phyloP scores from a whole-genome alignment of 306 rosid species.

The Calophaca sinica region DNA sequence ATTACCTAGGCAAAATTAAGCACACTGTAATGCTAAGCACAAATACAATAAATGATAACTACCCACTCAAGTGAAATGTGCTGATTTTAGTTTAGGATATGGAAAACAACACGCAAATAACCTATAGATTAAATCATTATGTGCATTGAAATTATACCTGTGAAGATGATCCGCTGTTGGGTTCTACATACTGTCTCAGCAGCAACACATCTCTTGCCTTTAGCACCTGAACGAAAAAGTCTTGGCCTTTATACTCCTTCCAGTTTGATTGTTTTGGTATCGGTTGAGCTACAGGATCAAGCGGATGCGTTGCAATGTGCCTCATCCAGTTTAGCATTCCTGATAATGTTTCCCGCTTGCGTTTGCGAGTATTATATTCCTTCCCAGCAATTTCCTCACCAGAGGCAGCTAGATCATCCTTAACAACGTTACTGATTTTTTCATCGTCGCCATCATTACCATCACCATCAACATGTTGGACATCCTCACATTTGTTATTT shows the following conservation, averaged over 20 bases:
- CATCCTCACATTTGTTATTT: constrained; percentile 36
- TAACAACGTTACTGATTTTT: constrained; percentile 28
- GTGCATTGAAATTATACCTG: constrained; percentile 64
- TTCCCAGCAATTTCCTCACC: constrained; percentile 46
- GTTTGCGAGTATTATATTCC: constrained; percentile 52
- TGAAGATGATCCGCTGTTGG: constrained; percentile 55
- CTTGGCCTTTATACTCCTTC: constrained; percentile 58
- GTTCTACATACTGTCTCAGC: constrained; percentile 47
- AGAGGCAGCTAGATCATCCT: constrained; percentile 34
- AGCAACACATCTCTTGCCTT: constrained; percentile 62
- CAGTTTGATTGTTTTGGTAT: constrained; percentile 69
- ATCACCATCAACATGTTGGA: constrained; percentile 28
- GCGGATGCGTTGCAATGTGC: constrained; percentile 60
- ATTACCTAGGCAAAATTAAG: constrained; percentile 2
- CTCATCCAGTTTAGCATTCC: constrained; percentile 80
- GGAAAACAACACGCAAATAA: constrained; percentile 27
- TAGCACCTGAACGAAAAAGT: constrained; percentile 65
- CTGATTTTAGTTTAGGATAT: constrained; percentile 19
- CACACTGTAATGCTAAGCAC: constrained; percentile 20
- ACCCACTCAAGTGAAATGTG: constrained; percentile 16
- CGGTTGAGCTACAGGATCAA: constrained; percentile 54
- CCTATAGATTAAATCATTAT: constrained; percentile 18
- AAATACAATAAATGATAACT: constrained; percentile 33
- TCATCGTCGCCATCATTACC: not conserved
- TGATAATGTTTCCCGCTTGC: constrained; percentile 67